phyloP scores from a whole-genome alignment of 2,329 filamentous ascomycete genomes.

The Paecilomyces dactylethromorphus region DNA sequence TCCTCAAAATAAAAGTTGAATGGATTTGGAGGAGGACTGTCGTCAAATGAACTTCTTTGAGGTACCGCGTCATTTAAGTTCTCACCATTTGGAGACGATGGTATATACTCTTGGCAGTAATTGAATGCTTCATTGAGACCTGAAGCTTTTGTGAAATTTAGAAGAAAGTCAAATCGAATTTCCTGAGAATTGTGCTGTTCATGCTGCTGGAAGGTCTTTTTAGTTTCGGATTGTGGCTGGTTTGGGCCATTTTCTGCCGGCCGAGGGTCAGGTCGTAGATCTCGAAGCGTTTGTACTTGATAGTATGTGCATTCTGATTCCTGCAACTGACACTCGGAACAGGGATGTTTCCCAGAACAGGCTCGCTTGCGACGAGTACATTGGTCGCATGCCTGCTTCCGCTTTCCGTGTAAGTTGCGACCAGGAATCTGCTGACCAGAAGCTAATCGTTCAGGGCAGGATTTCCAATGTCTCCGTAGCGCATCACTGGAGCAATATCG shows the following conservation, averaged over 20 bases:
- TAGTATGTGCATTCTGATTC: neutral
- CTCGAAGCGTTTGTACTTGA: neutral
- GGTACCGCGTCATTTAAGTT: neutral
- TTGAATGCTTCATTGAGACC: neutral
- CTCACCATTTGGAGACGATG: neutral
- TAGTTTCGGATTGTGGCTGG: neutral
- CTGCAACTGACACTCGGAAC: neutral
- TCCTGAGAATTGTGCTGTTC: neutral
- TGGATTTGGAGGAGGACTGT: too few species aligned
- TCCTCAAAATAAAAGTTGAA: too few species aligned
- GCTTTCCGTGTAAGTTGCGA: neutral
- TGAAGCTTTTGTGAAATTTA: neutral
- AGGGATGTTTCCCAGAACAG: neutral
- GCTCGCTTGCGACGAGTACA: neutral
- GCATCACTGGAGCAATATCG: neutral
- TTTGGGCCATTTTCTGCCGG: neutral
- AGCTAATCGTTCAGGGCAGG: neutral
- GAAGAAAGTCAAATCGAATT: neutral
- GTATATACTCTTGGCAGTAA: neutral
- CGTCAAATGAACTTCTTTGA: too few species aligned
- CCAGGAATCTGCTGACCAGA: neutral
- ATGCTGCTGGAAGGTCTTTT: neutral
- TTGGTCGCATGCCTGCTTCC: neutral
- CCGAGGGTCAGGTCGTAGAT: neutral
- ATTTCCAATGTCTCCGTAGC: neutral